These are phyloP conservation scores for Endoconidiophora laricicola DNA, from an alignment of 2,329 filamentous ascomycete genomes.

Conservation along the genomic window DNA sequence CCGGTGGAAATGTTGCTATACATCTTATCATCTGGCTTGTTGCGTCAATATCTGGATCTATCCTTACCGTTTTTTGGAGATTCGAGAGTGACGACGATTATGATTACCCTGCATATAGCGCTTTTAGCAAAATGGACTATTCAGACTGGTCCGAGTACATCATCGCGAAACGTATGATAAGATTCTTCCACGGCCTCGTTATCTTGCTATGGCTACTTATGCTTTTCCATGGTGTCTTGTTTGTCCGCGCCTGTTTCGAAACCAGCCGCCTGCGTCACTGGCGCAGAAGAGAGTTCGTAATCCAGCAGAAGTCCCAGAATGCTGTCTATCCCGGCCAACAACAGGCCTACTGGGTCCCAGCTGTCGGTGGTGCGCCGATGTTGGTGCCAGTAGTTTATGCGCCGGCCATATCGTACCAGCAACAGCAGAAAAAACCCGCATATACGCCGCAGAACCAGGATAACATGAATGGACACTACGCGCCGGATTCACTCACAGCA, in stretches of 20 bases:
- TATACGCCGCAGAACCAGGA: no score
- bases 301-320: no score
- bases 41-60: background rate
- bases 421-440: no score
- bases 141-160: no score
- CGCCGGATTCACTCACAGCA: no score
- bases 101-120: background rate
- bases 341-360: no score
- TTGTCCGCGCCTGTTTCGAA: conserved; percentile 5
- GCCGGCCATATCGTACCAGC: no score
- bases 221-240: background rate
- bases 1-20: conserved; percentile 12
- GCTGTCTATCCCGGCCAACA: no score
- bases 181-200: background rate
- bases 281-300: no score
- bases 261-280: background rate
- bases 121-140: background rate
- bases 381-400: no score
- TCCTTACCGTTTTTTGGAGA: background rate
- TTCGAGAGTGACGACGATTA: background rate
- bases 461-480: no score
- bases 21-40: conserved; percentile 16
- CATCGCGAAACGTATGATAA: background rate
- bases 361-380: no score
- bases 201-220: background rate